These are phyloP conservation scores for Patellifolia procumbens DNA, from an alignment of 179 eudicot genomes.

Conservation along the genomic window DNA sequence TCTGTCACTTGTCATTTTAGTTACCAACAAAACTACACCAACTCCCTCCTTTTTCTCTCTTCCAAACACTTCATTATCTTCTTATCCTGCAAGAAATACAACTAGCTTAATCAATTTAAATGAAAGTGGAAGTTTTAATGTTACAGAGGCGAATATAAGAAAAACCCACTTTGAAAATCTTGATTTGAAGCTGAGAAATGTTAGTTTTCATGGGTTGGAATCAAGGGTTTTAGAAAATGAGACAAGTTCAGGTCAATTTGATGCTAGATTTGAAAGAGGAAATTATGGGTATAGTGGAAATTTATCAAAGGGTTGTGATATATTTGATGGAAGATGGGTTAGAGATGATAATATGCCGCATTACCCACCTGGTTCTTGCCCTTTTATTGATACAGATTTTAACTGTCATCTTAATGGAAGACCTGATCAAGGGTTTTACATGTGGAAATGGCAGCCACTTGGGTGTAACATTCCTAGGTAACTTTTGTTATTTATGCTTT, in stretches of 20 bases:
- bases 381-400: constrained; percentile 72
- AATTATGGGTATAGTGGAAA: constrained; percentile 11
- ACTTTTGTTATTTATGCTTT: background rate
- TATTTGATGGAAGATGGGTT: constrained; percentile 81
- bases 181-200: constrained; percentile 40
- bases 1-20: constrained; percentile 35
- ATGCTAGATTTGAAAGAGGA: constrained; percentile 10
- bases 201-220: constrained; percentile 35
- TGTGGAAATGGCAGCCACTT: constrained; percentile 77
- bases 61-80: constrained; percentile 17
- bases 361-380: constrained; percentile 75
- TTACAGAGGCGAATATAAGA: background rate
- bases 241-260: no score
- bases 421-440: constrained; percentile 54
- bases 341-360: constrained; percentile 61
- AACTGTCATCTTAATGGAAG: constrained; percentile 70
- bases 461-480: constrained; percentile 69
- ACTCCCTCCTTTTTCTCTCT: constrained; percentile 25
- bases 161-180: constrained; percentile 26
- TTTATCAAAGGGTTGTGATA: constrained; percentile 49
- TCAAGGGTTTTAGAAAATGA: constrained; percentile 11
- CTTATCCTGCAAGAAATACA: constrained; percentile 21
- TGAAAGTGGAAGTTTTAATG: no score
- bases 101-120: constrained; percentile 25
- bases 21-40: constrained; percentile 30